phyloP scores from a whole-genome alignment of 306 rosid species.

The Arachis stenosperma region DNA sequence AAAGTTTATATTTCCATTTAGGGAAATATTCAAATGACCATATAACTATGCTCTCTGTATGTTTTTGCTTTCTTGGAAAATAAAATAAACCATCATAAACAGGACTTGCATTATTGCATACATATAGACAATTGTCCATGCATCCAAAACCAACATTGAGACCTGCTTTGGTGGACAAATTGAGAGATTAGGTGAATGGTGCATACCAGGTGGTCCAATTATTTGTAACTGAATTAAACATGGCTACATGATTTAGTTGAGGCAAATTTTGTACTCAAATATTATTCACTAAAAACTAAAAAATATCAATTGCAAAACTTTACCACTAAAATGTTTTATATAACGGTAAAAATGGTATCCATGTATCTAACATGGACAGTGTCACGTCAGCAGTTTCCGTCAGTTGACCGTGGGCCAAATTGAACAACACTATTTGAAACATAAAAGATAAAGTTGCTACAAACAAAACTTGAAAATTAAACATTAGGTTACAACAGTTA shows the following conservation, averaged over 20 bases:
- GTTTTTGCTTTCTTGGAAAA: background rate
- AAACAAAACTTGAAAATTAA: slow-evolving; percentile 17
- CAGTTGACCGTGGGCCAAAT: too few species aligned
- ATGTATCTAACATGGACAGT: too few species aligned
- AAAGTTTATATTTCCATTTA: background rate
- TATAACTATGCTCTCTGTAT: slow-evolving; percentile 19
- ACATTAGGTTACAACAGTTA: background rate
- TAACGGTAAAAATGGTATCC: too few species aligned
- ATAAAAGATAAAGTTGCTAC: too few species aligned
- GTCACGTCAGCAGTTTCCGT: too few species aligned
- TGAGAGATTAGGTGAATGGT: slow-evolving; percentile 15
- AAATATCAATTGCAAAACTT: background rate
- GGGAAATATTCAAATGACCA: background rate
- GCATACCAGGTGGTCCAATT: background rate
- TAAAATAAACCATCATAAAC: too few species aligned
- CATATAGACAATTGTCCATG: slow-evolving; percentile 12
- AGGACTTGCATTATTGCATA: slow-evolving; percentile 29
- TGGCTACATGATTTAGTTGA: background rate
- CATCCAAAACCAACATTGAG: slow-evolving; percentile 22
- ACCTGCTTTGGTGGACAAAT: slow-evolving; percentile 8
- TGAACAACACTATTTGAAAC: too few species aligned
- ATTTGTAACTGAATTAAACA: background rate
- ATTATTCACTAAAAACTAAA: background rate
- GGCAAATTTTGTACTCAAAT: background rate
- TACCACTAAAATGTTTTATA: too few species aligned